Percentiles rank a stretch among this genome's conserved stretches.
These are phyloP conservation scores for Letharia columbiana DNA, from an alignment of 495 filamentous ascomycete genomes.

Conservation along the genomic window DNA sequence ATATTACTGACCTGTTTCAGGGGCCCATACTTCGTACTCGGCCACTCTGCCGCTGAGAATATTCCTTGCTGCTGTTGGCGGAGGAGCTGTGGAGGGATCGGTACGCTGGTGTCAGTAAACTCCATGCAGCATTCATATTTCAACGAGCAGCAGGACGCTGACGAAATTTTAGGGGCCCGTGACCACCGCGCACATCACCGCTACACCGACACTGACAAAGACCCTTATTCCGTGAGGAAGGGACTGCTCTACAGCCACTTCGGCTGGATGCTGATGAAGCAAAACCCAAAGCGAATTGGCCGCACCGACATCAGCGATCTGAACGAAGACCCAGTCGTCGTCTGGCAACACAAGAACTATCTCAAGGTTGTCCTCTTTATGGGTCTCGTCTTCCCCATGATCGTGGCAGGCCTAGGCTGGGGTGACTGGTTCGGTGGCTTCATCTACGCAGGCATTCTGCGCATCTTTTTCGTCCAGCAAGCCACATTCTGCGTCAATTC, in stretches of 20 bases:
- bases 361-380: slow-evolving; percentile 81
- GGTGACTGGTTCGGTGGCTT: slow-evolving; percentile 85
- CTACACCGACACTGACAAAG: slow-evolving; percentile 98
- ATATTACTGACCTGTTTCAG: slow-evolving; percentile 28
- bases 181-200: slow-evolving; percentile 97
- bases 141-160: not conserved
- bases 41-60: slow-evolving; percentile 81
- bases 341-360: slow-evolving; percentile 93
- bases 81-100: slow-evolving; percentile 92
- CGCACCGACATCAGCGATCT: slow-evolving; percentile 95
- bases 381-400: slow-evolving; percentile 74
- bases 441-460: slow-evolving; percentile 89
- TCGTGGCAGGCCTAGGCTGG: slow-evolving; percentile 82
- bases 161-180: slow-evolving; percentile 50
- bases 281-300: slow-evolving; percentile 87
- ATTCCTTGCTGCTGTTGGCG: slow-evolving; percentile 85
- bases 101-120: slow-evolving; percentile 65
- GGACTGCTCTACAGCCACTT: slow-evolving; percentile 32
- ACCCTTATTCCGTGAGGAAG: slow-evolving; percentile 98
- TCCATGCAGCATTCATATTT: not conserved
- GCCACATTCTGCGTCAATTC: slow-evolving; percentile 99
- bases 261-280: slow-evolving; percentile 90
- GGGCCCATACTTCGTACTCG: slow-evolving; percentile 93
- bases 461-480: slow-evolving; percentile 98
- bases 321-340: slow-evolving; percentile 88